phyloP scores from a whole-genome alignment of 306 rosid genomes.

The Morella rubra region DNA sequence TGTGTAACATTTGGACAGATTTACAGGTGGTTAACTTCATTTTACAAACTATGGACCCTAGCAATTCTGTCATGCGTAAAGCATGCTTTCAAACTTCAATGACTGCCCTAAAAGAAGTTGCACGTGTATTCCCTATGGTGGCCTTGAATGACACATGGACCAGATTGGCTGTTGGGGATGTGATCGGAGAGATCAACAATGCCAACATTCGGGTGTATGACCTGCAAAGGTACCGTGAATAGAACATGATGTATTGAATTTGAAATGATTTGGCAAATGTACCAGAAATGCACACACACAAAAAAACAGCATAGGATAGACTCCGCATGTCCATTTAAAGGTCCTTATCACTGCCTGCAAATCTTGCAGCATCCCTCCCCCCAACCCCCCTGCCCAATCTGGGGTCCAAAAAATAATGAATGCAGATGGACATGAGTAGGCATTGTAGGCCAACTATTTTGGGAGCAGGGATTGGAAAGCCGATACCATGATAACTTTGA shows the following conservation, averaged over 20 bases:
- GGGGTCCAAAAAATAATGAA: not conserved
- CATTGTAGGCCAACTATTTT: not conserved
- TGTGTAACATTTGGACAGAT: constrained; percentile 53
- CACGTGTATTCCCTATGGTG: constrained; percentile 85
- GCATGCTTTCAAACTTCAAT: constrained; percentile 84
- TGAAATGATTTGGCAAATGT: not conserved
- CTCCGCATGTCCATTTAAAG: not conserved
- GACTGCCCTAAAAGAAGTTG: constrained; percentile 85
- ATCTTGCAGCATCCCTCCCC: not conserved
- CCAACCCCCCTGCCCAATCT: not conserved
- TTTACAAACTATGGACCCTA: constrained; percentile 88
- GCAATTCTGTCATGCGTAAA: constrained; percentile 94
- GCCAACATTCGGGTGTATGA: constrained; percentile 84
- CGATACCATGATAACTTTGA: not conserved
- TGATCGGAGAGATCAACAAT: constrained; percentile 65
- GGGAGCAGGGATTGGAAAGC: not conserved
- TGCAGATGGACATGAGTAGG: not conserved
- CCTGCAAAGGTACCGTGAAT: constrained; percentile 74
- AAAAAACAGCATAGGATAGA: not conserved
- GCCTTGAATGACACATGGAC: constrained; percentile 89
- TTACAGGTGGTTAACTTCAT: constrained; percentile 88
- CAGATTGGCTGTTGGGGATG: constrained; percentile 93
- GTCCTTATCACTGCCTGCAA: not conserved
- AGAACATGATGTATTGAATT: constrained; percentile 9
- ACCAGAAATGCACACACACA: not conserved